These are phyloP conservation scores for Fusarium camptoceras DNA, from an alignment of 2,329 filamentous ascomycete genomes.

Conservation along the genomic window DNA sequence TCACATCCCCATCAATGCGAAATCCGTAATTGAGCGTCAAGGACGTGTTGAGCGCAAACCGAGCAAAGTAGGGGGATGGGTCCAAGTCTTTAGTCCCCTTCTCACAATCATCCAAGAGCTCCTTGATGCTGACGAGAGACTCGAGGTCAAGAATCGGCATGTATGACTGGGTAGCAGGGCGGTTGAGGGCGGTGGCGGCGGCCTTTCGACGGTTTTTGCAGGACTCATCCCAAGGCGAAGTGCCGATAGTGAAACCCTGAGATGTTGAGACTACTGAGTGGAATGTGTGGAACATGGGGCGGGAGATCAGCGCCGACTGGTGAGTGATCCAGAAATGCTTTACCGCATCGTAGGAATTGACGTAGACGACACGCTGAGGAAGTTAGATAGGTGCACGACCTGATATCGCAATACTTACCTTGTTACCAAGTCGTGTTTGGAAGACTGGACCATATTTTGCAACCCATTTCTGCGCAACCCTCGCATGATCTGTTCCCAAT, in stretches of 20 bases:
- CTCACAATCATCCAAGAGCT: constrained; percentile 74
- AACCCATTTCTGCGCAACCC: constrained; percentile 66
- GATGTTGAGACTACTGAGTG: constrained; percentile 82
- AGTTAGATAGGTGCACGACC: background rate
- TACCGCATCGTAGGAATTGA: constrained; percentile 81
- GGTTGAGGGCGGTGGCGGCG: constrained; percentile 81
- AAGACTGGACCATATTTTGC: constrained; percentile 73
- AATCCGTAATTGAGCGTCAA: constrained; percentile 84
- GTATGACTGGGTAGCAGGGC: constrained; percentile 80
- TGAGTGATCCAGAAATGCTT: constrained; percentile 82
- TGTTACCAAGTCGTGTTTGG: constrained; percentile 76
- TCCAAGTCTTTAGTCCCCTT: constrained; percentile 74
- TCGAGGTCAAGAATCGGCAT: constrained; percentile 87
- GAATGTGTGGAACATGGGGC: constrained; percentile 84
- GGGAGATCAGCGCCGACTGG: constrained; percentile 80
- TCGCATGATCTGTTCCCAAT: constrained; percentile 68
- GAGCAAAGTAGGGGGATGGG: constrained; percentile 78
- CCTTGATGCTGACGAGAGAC: constrained; percentile 76
- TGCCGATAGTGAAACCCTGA: constrained; percentile 85
- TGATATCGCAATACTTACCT: constrained; percentile 53
- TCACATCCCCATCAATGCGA: constrained; percentile 76
- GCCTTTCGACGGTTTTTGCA: constrained; percentile 83
- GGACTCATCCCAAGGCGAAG: constrained; percentile 85
- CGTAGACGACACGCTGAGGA: constrained; percentile 75
- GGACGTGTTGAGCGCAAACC: constrained; percentile 81